Evolutionary conservation across 495 filamentous ascomycete species (phyloP).

Genomic region (Penicillium goetzii): DNA sequence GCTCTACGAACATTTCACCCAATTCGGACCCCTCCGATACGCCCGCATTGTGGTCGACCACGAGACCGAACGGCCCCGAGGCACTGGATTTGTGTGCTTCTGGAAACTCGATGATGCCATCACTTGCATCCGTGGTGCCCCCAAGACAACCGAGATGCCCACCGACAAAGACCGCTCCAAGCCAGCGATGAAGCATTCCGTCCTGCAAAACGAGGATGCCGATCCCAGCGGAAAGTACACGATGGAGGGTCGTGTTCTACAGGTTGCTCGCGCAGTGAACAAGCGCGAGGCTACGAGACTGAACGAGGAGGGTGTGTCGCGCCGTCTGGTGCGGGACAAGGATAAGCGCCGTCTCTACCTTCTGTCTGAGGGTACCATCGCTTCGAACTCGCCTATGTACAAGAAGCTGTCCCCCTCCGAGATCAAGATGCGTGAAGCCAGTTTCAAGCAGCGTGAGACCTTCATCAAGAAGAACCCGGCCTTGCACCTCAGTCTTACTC

Average conservation of each 20-base stretch:
- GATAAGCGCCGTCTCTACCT: conserved; percentile 95
- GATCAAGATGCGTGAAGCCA: conserved; percentile 83
- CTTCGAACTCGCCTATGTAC: conserved; percentile 71
- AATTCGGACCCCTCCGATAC: conserved; percentile 85
- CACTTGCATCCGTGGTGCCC: conserved; percentile 73
- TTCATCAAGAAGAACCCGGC: conserved; percentile 88
- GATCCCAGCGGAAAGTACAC: conserved; percentile 85
- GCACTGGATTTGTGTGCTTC: conserved; percentile 96
- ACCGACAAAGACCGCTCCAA: conserved; percentile 46
- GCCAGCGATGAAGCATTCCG: conserved; percentile 63
- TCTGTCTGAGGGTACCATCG: conserved; percentile 81
- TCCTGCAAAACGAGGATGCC: conserved; percentile 78
- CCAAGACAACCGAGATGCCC: conserved; percentile 52
- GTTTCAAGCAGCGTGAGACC: conserved; percentile 82
- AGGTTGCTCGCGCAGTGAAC: conserved; percentile 81
- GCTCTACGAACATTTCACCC: conserved; percentile 78
- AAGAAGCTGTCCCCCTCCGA: conserved; percentile 77
- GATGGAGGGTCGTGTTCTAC: conserved; percentile 83
- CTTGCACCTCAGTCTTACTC: conserved; percentile 86
- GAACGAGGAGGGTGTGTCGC: conserved; percentile 64
- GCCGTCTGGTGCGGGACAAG: conserved; percentile 69
- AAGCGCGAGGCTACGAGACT: conserved; percentile 76
- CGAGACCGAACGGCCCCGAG: conserved; percentile 80
- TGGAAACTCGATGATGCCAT: conserved; percentile 72
- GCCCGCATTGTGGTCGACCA: conserved; percentile 86